Evolutionary conservation across 106 monocot genomes (phyloP), one percentile per base, ranked within the genome.

Genomic region (Narthecium ossifragum): DNA sequence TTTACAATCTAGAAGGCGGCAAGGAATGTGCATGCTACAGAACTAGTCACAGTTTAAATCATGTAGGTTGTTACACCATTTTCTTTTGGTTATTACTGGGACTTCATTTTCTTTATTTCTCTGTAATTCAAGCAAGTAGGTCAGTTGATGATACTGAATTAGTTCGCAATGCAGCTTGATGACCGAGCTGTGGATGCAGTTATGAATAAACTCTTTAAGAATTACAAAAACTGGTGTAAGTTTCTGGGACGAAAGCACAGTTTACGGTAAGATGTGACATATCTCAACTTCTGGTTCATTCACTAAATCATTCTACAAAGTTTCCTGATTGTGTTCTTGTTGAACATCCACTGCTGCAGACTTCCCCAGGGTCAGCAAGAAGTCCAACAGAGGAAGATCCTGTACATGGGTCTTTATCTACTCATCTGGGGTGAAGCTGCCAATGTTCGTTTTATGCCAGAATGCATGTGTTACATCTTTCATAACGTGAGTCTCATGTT

Each of bases 381-480:
- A 74, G 67, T 85, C 14, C 98, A 91, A 51, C 98, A 99, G 62
- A 73, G 87, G 64, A 91, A 99, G 72, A 79, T 99, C 43, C 84
- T 99, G 0, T 99, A 88, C 32, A 88, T 91, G 84, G 85, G 98
- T 33, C 81, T 99, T 14, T 99, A 77, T 76, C 88, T 99, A 77
- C 88, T 99, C 34, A 91, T 99, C 12, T 99, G 98, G 98, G 98
- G 91, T 64, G 98, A 99, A 80, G 88, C 91, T 57, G 81, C 82
- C 28, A 99, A 99, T 60, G 27, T 85, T 51, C 80, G 91, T 9
- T 99, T 87, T 59, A 99, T 92, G 84, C 98, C 98, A 51, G 91
- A 99, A 63, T 99, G 98, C 63, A 60, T 99, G 17, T 81, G 81
- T 72, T 92, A 91, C 61, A 92, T 99, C 67, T 99, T 99, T 67